Base-by-base conservation (phyloP, 192 early-diverging fungal genomes). In the Entophlyctis luteolus region DNA sequence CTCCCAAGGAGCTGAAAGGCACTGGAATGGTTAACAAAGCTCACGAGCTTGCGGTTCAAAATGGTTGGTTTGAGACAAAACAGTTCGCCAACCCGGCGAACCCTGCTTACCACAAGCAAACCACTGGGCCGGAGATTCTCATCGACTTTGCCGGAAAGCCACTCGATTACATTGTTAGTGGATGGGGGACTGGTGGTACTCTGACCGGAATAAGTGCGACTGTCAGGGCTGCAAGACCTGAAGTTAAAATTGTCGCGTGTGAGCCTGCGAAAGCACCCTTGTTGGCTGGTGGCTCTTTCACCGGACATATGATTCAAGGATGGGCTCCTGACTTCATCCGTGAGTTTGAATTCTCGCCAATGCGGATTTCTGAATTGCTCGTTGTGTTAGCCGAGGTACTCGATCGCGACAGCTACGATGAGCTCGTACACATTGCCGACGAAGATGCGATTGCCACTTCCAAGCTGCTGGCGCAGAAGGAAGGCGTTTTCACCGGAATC, bases 61-160 rank as follows among this genome's bases (percentile, higher is more conserved):
- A 77, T 48, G 75, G 76, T 14, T 77, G 68, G 56, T 77, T 77
- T 38, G n/a, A n/a, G n/a, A n/a, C n/a, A n/a, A n/a, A 58, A 36
- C 76, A 77, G 48, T 77, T 77, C 50, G 68, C 68, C 18, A 77
- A 77, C 56, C 75, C 76, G 16, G 75, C 76, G 14, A 77, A 77
- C 57, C 68, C 76, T 18, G 76, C 55, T 29, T 77, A 68, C 65
- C 76, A 77, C 49, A 47, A 66, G 23, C 72, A 77, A 67, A 77
- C 76, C 5, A 77, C 76, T 46, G 76, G 65, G 16, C 60, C 75
- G 22, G 76, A 77, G 42, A 77, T 77, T 60, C 60, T 75, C 62
- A 65, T 23, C 8, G 75, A 71, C 39, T 76, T 77, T 57, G 75
- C 58, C 22, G 76, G 74, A 27, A 55, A 55, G 29, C 25, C 46